Evolutionary conservation across 129 eudicot genomes (phyloP), one percentile per base, ranked within the genome.

Genomic region (Flaveria trinervia): DNA sequence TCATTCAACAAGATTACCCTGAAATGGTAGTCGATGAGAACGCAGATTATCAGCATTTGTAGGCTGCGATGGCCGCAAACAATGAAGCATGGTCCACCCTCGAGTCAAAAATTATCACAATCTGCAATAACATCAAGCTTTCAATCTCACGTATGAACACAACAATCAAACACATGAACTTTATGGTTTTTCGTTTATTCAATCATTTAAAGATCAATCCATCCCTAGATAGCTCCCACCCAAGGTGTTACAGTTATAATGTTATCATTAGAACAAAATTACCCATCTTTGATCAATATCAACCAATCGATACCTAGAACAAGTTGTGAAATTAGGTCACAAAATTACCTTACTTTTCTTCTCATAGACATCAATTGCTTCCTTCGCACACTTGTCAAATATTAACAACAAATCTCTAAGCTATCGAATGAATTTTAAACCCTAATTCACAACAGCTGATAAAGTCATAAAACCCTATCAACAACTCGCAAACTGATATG

Each of bases 21-120:
- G 83, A 2, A 69, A 80, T 11, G 84, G 80, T 30, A 80, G 65
- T 49, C 45, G 85, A 79, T 60, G 84, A 78, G 87, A 54, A 80
- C 39, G 83, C 45, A 41, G 12, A 39, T 83, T 85, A 26, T 80
- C 71, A 9, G 71, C 44, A 65, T 82, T 44, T n/a, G 78, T 43
- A 14, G 79, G 72, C 50, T 76, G 72, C 41, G 85, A 76, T 70
- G 85, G 79, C 69, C 89, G 76, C 43, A 88, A 78, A 77, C 92
- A 85, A 70, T 76, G 82, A 73, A 88, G 87, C 92, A 88, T 88
- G 83, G 61, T 81, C 83, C 54, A 67, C 62, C 49, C 71, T 51
- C 20, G 3, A 68, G 59, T 64, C 43, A 20, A 54, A 56, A 54
- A 78, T 36, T 49, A 60, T 10, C 41, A 15, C 20, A 72, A 79